These are phyloP conservation scores for Fusarium oxysporum DNA, from an alignment of 2,329 filamentous ascomycete species.

Conservation along the genomic window DNA sequence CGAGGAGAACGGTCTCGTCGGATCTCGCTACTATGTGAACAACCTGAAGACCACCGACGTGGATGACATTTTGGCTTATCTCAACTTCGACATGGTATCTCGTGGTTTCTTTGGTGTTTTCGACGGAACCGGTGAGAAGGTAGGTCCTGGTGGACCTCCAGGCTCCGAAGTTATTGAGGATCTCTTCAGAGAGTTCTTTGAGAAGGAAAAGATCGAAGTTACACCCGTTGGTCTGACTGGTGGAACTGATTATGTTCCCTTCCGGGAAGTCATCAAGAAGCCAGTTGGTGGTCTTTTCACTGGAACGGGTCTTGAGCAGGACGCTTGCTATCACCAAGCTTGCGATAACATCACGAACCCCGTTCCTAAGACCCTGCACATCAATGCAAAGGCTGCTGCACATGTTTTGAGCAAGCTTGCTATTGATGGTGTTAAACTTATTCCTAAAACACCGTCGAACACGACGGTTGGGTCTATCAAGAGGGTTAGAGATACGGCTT, in stretches of 20 bases:
- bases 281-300: constrained; percentile 68
- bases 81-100: constrained; percentile 58
- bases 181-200: constrained; percentile 51
- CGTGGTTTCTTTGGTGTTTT: constrained; percentile 52
- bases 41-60: constrained; percentile 49
- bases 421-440: constrained; percentile 37
- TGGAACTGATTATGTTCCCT: constrained; percentile 71
- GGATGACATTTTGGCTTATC: constrained; percentile 52
- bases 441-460: constrained; percentile 41
- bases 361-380: constrained; percentile 50
- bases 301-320: constrained; percentile 52
- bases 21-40: constrained; percentile 52
- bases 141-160: constrained; percentile 51
- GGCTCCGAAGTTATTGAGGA: constrained; percentile 50
- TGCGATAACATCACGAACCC: constrained; percentile 56
- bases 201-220: constrained; percentile 48
- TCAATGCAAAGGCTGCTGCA: constrained; percentile 57
- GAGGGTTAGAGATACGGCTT: constrained; percentile 28
- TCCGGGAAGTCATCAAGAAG: constrained; percentile 65
- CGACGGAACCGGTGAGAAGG: constrained; percentile 51
- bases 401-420: constrained; percentile 52
- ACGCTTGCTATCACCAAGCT: constrained; percentile 50
- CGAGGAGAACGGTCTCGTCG: constrained; percentile 57
- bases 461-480: constrained; percentile 32
- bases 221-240: constrained; percentile 50